Conservation (phyloP, 352 stramenopile genomes). For the Globisporangium nodosum region DNA sequence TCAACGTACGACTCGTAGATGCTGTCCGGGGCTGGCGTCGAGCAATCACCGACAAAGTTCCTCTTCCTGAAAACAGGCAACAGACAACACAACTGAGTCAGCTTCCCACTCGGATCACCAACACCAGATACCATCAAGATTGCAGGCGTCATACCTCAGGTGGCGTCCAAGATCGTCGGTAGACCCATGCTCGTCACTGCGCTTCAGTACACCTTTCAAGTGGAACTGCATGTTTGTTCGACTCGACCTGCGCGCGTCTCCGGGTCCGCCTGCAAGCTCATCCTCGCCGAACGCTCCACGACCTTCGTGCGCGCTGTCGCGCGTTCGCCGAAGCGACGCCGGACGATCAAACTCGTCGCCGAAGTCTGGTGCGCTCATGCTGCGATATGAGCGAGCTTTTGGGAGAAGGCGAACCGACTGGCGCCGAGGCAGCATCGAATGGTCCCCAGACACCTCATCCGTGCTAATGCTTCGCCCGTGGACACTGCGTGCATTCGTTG, state of each 20-base stretch:
- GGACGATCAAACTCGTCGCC: slow-evolving; percentile 44
- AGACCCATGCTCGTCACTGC: slow-evolving; percentile 28
- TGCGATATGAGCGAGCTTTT: slow-evolving; percentile 32
- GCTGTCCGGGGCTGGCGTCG: slow-evolving; percentile 25
- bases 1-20: slow-evolving; percentile 60
- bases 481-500: slow-evolving; percentile 18
- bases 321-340: slow-evolving; percentile 17
- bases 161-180: slow-evolving; percentile 38
- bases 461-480: slow-evolving; percentile 19
- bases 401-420: slow-evolving; percentile 2
- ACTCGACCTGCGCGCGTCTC: neutral
- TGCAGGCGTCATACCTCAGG: slow-evolving; percentile 26
- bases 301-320: slow-evolving; percentile 33
- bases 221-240: neutral
- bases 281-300: slow-evolving; percentile 8
- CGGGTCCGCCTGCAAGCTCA: neutral
- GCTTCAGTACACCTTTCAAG: slow-evolving; percentile 36
- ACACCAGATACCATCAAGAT: neutral
- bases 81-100: neutral
- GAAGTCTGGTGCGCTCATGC: slow-evolving; percentile 76
- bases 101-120: neutral
- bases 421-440: slow-evolving; percentile 14
- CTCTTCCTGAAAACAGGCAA: slow-evolving; percentile 23
- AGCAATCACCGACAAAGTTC: slow-evolving; percentile 68
- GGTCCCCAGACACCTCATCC: slow-evolving; percentile 44